Conservation (phyloP, 2,329 filamentous ascomycete species). For the Helotiales sp. region DNA sequence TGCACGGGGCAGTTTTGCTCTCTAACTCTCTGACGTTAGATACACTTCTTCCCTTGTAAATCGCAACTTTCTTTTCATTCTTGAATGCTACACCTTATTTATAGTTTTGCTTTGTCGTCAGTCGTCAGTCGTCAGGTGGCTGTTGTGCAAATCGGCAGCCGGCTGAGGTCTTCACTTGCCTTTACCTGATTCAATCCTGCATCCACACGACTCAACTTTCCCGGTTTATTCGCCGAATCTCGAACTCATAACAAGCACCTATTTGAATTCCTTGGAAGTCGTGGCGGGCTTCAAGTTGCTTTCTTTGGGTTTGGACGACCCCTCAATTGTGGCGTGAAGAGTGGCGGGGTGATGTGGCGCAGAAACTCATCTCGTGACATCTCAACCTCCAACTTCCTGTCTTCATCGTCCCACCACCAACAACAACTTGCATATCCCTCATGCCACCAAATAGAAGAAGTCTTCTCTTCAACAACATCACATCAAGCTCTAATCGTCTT, state of each 20-base stretch:
- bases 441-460: neutral
- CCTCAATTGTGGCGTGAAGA: neutral
- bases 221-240: neutral
- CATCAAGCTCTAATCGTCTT: conserved; percentile 7
- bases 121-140: too few relatives aligned
- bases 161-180: too few relatives aligned
- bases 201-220: too few relatives aligned
- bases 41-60: too few relatives aligned
- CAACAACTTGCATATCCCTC: neutral
- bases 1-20: too few relatives aligned
- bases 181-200: too few relatives aligned
- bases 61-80: too few relatives aligned
- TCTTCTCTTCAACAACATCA: neutral
- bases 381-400: neutral
- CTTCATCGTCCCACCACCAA: neutral
- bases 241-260: neutral
- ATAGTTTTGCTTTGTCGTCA: too few relatives aligned
- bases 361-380: neutral
- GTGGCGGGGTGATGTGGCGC: neutral
- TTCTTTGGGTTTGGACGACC: neutral
- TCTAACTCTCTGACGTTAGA: too few relatives aligned
- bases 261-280: neutral
- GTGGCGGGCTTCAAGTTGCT: neutral
- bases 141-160: too few relatives aligned
- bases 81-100: too few relatives aligned